Evolutionary conservation across 345 rosid genomes (phyloP).

Genomic region (Rhodomyrtus tomentosa): DNA sequence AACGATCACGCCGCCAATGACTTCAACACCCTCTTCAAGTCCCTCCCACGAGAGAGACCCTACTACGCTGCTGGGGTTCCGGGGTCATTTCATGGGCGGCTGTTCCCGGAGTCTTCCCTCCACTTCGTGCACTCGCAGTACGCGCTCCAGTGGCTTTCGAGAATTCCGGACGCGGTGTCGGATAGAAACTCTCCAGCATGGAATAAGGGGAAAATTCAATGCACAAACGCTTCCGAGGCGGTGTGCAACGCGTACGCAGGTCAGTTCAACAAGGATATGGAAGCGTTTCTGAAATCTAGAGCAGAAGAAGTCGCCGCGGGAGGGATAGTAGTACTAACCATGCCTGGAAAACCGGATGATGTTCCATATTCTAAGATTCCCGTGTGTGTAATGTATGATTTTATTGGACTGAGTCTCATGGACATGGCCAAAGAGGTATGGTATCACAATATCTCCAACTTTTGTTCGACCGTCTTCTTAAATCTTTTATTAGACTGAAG

Average conservation of each 20-base stretch:
- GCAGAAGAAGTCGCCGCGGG: constrained; percentile 21
- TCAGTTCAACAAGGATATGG: constrained; percentile 25
- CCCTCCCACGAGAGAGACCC: neutral
- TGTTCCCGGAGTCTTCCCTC: constrained; percentile 19
- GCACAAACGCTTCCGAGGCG: constrained; percentile 9
- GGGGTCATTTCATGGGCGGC: neutral
- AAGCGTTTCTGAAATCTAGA: constrained; percentile 19
- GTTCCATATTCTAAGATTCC: constrained; percentile 3
- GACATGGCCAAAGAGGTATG: constrained; percentile 29
- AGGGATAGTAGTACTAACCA: constrained; percentile 19
- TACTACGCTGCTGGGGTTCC: constrained; percentile 2
- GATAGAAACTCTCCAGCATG: constrained; percentile 15
- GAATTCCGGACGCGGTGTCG: neutral
- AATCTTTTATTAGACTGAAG: neutral
- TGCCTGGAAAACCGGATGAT: constrained; percentile 20
- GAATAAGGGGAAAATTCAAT: constrained; percentile 29
- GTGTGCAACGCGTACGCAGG: constrained; percentile 20
- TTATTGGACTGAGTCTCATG: constrained; percentile 19
- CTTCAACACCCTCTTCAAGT: constrained; percentile 11
- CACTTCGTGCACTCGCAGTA: constrained; percentile 10
- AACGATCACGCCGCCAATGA: constrained; percentile 38
- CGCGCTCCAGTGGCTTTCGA: constrained; percentile 1
- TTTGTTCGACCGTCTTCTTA: neutral
- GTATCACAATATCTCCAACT: neutral
- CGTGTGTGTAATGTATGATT: constrained; percentile 1